phyloP scores from a whole-genome alignment of 768 basidiomycete genomes.

The Boletus sp. region DNA sequence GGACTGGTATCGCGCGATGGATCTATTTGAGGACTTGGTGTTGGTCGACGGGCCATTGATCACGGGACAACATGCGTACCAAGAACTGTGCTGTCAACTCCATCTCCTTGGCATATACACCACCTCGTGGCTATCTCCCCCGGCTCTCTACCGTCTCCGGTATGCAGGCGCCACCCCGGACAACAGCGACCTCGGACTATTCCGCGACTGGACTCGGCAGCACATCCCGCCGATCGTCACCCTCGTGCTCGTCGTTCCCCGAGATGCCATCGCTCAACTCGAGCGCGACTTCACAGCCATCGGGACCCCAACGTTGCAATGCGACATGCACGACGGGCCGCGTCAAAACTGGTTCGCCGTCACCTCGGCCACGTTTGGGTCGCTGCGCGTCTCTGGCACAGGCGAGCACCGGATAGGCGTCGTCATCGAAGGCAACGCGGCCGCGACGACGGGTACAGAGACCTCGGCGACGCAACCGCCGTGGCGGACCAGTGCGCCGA shows the following conservation, averaged over 20 bases:
- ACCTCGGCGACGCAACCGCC: background rate
- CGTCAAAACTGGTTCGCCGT: slow-evolving; percentile 16
- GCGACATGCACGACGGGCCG: slow-evolving; percentile 12
- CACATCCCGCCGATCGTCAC: slow-evolving; percentile 31
- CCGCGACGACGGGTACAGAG: background rate
- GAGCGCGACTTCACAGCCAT: slow-evolving; percentile 1
- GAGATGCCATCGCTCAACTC: slow-evolving; percentile 15
- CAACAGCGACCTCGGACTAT: slow-evolving; percentile 2
- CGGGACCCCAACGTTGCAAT: slow-evolving; percentile 18
- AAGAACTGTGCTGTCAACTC: slow-evolving; percentile 45
- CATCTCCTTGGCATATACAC: slow-evolving; percentile 40
- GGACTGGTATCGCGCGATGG: slow-evolving; percentile 44
- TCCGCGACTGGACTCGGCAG: slow-evolving; percentile 25
- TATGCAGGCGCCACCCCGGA: too few relatives aligned
- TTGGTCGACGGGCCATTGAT: slow-evolving; percentile 10
- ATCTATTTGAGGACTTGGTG: slow-evolving; percentile 23
- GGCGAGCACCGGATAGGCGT: slow-evolving; percentile 16
- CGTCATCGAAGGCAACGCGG: slow-evolving; percentile 2
- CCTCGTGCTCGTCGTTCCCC: slow-evolving; percentile 33
- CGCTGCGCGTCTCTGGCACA: slow-evolving; percentile 12
- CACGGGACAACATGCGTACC: slow-evolving; percentile 32
- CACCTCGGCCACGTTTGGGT: slow-evolving; percentile 22
- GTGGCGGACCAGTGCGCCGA: slow-evolving; percentile 14
- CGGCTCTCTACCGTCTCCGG: background rate
- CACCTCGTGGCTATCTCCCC: background rate